phyloP scores from a whole-genome alignment of 768 basidiomycete genomes.

The Lepiota subincarnata region DNA sequence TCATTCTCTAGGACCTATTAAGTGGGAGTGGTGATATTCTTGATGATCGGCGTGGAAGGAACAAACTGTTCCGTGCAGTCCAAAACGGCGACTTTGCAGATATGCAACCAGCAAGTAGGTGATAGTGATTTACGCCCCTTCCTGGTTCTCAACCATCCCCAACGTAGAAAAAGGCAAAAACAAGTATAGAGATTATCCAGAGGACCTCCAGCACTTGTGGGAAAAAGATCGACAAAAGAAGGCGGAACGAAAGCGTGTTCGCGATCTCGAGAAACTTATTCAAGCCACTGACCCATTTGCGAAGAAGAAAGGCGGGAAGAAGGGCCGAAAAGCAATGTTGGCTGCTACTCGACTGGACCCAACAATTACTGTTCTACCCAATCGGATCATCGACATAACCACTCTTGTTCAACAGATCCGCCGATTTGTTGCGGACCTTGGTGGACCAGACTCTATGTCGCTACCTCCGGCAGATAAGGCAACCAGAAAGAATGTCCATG shows the following conservation, averaged over 20 bases:
- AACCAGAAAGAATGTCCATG: slow-evolving; percentile 70
- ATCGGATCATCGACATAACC: slow-evolving; percentile 57
- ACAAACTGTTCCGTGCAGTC: slow-evolving; percentile 58
- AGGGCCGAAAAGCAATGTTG: slow-evolving; percentile 64
- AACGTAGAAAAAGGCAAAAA: slow-evolving; percentile 44
- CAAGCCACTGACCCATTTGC: slow-evolving; percentile 61
- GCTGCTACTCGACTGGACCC: slow-evolving; percentile 43
- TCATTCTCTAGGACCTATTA: background rate
- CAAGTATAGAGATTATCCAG: slow-evolving; percentile 47
- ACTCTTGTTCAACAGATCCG: slow-evolving; percentile 71
- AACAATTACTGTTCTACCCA: slow-evolving; percentile 37
- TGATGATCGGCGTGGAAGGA: slow-evolving; percentile 43
- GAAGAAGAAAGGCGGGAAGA: slow-evolving; percentile 62
- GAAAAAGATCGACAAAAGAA: slow-evolving; percentile 80
- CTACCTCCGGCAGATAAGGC: slow-evolving; percentile 78
- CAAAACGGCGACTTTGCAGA: slow-evolving; percentile 48
- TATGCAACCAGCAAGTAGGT: slow-evolving; percentile 50
- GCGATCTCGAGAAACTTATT: slow-evolving; percentile 51
- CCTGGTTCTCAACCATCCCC: background rate
- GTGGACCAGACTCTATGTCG: slow-evolving; percentile 48
- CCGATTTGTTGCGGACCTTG: slow-evolving; percentile 58
- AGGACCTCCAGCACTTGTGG: slow-evolving; percentile 67
- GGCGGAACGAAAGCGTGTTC: slow-evolving; percentile 64
- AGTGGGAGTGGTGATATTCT: slow-evolving; percentile 17
- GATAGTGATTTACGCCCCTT: slow-evolving; percentile 8